Base-by-base conservation (phyloP, 1,284 basidiomycete genomes). In the Tilletia caries region DNA sequence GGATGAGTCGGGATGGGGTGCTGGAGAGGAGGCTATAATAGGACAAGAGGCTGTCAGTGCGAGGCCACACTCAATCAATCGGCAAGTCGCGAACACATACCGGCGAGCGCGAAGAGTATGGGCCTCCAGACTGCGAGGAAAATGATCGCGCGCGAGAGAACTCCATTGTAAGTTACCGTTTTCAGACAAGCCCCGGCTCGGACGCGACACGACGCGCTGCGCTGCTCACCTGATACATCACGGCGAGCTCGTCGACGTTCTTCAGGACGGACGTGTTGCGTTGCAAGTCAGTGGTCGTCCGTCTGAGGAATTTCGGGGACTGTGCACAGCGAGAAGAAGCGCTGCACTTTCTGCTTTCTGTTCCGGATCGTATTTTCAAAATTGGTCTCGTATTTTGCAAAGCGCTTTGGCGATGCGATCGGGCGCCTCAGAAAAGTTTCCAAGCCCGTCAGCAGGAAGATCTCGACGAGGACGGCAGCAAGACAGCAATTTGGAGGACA, bases 1-100 rank as follows among this genome's bases (percentile, higher is more conserved):
- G 81, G 80, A 64, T 82, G 81, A 48, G 76, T 82, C 8, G 81
- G 80, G n/a, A 82, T 76, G 29, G 81, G 81, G 52, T 82, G 81
- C 64, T 81, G 80, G 32, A 82, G 75, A 32, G 81, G 81, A 20
- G 81, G 81, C 68, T 71, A 62, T 37, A 20, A 20, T 27, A 67
- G 66, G 18, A n/a, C 68, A 25, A 29, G 29, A 20, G 18, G 6
- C 8, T 3, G 27, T 41, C 52, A 64, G 46, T n/a, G n/a, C n/a
- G n/a, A n/a, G n/a, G n/a, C n/a, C n/a, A n/a, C n/a, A n/a, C n/a
- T n/a, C n/a, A n/a, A n/a, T n/a, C n/a, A n/a, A n/a, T n/a, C n/a
- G n/a, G n/a, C n/a, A n/a, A 12, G 48, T 29, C 73, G 75, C n/a
- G 74, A 70, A 68, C 67, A 27, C 58, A n/a, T n/a, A 68, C 67